Conservation (phyloP, 1,284 basidiomycete species). For the Tetrapyrgos nigripes region DNA sequence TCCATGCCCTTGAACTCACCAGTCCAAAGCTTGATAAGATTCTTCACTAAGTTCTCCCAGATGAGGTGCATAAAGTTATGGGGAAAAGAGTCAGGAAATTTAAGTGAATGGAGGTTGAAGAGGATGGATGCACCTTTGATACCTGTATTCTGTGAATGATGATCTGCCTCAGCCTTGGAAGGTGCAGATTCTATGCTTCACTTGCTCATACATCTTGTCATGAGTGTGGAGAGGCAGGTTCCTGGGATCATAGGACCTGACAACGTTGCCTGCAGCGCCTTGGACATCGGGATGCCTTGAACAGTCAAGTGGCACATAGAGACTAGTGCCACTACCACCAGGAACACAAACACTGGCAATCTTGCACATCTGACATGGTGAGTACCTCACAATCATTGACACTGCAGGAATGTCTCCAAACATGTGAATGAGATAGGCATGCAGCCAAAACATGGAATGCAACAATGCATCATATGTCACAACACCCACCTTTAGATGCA, state of each 20-base stretch:
- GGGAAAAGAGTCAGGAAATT: constrained; percentile 48
- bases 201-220: constrained; percentile 37
- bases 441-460: constrained; percentile 36
- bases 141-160: constrained; percentile 40
- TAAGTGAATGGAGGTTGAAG: constrained; percentile 37
- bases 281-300: constrained; percentile 21
- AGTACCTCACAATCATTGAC: constrained; percentile 52
- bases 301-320: constrained; percentile 47
- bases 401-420: constrained; percentile 49
- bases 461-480: constrained; percentile 36
- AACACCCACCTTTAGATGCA: constrained; percentile 41
- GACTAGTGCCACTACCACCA: constrained; percentile 15
- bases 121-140: constrained; percentile 48
- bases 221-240: constrained; percentile 47
- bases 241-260: constrained; percentile 34
- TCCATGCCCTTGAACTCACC: constrained; percentile 45
- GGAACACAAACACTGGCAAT: constrained; percentile 39
- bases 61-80: constrained; percentile 57
- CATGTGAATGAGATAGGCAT: constrained; percentile 46
- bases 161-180: constrained; percentile 27
- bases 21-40: constrained; percentile 47
- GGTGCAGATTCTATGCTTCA: constrained; percentile 27
- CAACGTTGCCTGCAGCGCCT: neutral
- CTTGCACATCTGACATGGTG: constrained; percentile 50
- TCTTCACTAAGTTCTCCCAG: no score